phyloP scores from a whole-genome alignment of 768 basidiomycete genomes.

The Basidioascus undulatus region DNA sequence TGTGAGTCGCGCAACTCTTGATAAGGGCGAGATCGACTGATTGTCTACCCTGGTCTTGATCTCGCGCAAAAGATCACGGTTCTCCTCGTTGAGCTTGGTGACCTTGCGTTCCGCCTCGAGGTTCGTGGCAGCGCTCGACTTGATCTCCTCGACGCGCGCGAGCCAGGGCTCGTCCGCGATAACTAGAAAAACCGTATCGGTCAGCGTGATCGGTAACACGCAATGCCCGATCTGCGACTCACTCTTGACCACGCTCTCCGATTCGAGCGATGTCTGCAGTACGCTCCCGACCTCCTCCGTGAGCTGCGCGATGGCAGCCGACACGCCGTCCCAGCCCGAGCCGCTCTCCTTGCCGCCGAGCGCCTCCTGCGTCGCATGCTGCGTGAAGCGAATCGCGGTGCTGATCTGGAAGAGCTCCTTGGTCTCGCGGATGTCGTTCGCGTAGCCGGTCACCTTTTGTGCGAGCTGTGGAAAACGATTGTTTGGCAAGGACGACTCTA shows the following conservation, averaged over 20 bases:
- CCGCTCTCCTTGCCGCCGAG: conserved; percentile 38
- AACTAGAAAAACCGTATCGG: conserved; percentile 10
- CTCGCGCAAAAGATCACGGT: conserved; percentile 61
- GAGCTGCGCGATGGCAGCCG: conserved; percentile 40
- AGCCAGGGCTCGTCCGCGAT: conserved; percentile 61
- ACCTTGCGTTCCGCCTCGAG: conserved; percentile 80
- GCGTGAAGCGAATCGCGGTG: conserved; percentile 43
- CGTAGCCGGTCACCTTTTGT: conserved; percentile 63
- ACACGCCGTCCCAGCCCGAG: conserved; percentile 55
- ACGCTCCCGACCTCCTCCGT: conserved; percentile 45
- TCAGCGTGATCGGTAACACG: background rate
- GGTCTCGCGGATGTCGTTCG: conserved; percentile 50
- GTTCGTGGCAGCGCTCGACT: conserved; percentile 57
- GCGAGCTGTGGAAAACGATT: conserved; percentile 36
- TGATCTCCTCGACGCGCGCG: conserved; percentile 53
- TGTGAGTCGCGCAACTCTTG: background rate
- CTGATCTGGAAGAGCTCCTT: conserved; percentile 57
- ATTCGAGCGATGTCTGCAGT: conserved; percentile 44
- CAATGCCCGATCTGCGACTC: conserved; percentile 19
- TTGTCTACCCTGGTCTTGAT: conserved; percentile 32
- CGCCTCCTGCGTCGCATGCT: conserved; percentile 44
- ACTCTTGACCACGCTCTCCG: conserved; percentile 61
- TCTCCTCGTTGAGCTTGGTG: conserved; percentile 61
- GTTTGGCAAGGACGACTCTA: no score
- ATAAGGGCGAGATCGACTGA: background rate